Conservation (phyloP, 805 yeast genomes). For the Suhomyces prunicola region DNA sequence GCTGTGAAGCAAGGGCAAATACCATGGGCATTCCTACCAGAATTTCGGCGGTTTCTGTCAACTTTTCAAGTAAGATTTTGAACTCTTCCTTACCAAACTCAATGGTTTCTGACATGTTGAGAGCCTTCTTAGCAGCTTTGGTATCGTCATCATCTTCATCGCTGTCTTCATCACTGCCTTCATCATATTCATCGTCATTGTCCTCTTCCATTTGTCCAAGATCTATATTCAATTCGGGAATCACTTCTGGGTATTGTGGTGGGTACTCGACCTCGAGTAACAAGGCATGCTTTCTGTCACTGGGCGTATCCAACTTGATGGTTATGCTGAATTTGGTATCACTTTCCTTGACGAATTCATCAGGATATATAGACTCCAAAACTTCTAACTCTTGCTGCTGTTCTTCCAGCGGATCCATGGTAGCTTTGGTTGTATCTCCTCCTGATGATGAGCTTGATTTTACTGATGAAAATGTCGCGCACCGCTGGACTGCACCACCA, state of each 20-base stretch:
- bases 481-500: not conserved
- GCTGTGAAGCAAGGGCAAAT: slow-evolving; percentile 69
- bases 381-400: slow-evolving; percentile 89
- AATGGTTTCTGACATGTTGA: slow-evolving; percentile 56
- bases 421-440: not conserved
- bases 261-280: slow-evolving; percentile 68
- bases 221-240: slow-evolving; percentile 54
- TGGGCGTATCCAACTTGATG: slow-evolving; percentile 64
- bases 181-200: slow-evolving; percentile 24
- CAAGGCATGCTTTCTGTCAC: slow-evolving; percentile 56
- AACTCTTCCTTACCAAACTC: slow-evolving; percentile 52
- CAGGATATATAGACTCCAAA: slow-evolving; percentile 88
- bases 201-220: slow-evolving; percentile 24
- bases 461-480: not conserved
- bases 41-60: slow-evolving; percentile 63
- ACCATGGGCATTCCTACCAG: slow-evolving; percentile 90
- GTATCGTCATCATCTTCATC: slow-evolving; percentile 29
- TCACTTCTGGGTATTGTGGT: slow-evolving; percentile 74
- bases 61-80: slow-evolving; percentile 34
- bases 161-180: slow-evolving; percentile 39
- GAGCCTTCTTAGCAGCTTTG: slow-evolving; percentile 33
- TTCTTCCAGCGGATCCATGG: slow-evolving; percentile 78
- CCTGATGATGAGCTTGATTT: not conserved
- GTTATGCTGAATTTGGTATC: slow-evolving; percentile 54
- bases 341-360: slow-evolving; percentile 58